Base-by-base conservation (phyloP, 2,329 filamentous ascomycete species). In the Fusarium sp. region DNA sequence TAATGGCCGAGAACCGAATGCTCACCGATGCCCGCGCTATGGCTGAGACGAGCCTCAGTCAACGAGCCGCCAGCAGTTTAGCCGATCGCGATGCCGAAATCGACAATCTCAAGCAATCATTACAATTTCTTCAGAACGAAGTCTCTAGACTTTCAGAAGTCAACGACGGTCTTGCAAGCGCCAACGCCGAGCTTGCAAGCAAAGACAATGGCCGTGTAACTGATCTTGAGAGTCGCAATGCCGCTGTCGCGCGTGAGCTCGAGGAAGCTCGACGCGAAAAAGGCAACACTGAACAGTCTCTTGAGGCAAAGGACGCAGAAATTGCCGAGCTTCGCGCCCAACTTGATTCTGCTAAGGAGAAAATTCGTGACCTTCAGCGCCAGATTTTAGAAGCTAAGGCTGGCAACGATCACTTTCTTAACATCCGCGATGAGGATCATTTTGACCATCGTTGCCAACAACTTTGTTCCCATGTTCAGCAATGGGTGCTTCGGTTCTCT, bases 401-500 rank as follows among this genome's bases (percentile, higher is more conserved):
- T 60, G 87, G 87, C 69, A 92, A 94, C 77, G 90, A 84, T 66
- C 85, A 93, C 75, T 96, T 97, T 84, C 91, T 98, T 72, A 89
- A 89, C 55, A 87, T 95, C 70, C 90, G 90, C 75, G 95, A 98
- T 80, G 95, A 98, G 82, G 95, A 98, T 84, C 95, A 98, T 86
- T 98, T 99, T 80, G 95, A 98, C 79, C 91, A 91, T 78, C 93
- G 95, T 47, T 99, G 96, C 81, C 95, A 98, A 82, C 93, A 97
- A 82, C 90, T 99, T 50, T 99, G 95, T 83, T 93, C 96, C 77
- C 95, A 98, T 81, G 94, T 98, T 47, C 95, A 98, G 82, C 95
- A 98, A 84, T 99, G 96, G 96, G 95, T 99, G 57, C 86, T 98
- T 76, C 94, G 96, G 79, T 99, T 99, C 86, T 98, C 95, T 77